Percentiles rank a stretch among this genome's conserved stretches.
These are phyloP conservation scores for Phytophthora ramorum DNA, from an alignment of 352 stramenopile species.

Conservation along the genomic window DNA sequence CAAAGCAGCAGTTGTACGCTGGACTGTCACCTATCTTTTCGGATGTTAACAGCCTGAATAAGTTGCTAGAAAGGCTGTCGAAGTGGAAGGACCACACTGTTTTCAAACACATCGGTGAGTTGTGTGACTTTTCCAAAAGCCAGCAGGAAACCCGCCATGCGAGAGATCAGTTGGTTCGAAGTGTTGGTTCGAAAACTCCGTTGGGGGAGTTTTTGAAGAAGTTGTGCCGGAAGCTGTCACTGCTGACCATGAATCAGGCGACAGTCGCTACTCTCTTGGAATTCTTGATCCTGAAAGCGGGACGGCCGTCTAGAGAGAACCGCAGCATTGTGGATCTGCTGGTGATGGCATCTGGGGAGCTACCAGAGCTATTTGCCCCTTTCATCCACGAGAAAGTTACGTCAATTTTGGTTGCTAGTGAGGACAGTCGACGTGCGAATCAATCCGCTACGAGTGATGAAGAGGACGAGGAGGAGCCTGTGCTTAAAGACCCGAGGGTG, in stretches of 20 bases:
- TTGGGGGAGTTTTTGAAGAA: conserved; percentile 85
- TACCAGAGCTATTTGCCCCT: conserved; percentile 56
- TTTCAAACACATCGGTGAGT: conserved; percentile 70
- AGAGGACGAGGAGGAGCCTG: conserved; percentile 43
- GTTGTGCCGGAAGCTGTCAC: conserved; percentile 79
- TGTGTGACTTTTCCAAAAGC: conserved; percentile 65
- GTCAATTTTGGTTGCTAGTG: conserved; percentile 48
- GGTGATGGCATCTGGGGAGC: conserved; percentile 52
- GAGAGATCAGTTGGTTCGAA: conserved; percentile 77
- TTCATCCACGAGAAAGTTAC: conserved; percentile 65
- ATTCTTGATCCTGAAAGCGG: conserved; percentile 45
- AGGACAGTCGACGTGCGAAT: conserved; percentile 1
- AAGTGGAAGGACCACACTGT: conserved; percentile 83
- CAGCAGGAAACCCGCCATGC: conserved; percentile 57
- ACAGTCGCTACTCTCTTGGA: conserved; percentile 45
- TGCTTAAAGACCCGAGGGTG: conserved; percentile 51
- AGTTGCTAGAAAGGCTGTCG: conserved; percentile 67
- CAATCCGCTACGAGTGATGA: conserved; percentile 28
- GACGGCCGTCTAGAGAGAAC: conserved; percentile 49
- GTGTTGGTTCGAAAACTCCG: conserved; percentile 79
- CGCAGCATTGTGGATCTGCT: conserved; percentile 65
- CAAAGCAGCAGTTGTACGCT: conserved; percentile 43
- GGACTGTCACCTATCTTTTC: conserved; percentile 61
- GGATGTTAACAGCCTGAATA: conserved; percentile 60
- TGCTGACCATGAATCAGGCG: conserved; percentile 69